Evolutionary conservation across 148 eudicot species (phyloP).

Genomic region (Limonium bicolor): DNA sequence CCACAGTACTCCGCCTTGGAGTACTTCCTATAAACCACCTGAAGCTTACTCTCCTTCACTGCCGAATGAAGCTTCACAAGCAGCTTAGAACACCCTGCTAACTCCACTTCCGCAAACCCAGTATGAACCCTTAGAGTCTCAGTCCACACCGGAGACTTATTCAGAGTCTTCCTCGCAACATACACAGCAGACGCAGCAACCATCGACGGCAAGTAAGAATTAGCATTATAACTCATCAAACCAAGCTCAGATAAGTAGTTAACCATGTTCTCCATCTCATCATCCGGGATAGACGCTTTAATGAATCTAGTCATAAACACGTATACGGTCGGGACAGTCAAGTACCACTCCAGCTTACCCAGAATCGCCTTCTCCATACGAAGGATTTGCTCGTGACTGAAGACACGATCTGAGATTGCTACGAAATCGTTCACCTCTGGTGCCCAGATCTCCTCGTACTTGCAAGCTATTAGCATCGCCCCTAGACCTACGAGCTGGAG

Average conservation of each 20-base stretch:
- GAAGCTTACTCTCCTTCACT: slow-evolving; percentile 38
- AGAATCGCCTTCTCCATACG: slow-evolving; percentile 50
- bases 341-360: slow-evolving; percentile 44
- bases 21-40: slow-evolving; percentile 52
- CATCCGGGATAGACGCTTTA: slow-evolving; percentile 43
- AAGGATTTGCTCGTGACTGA: slow-evolving; percentile 39
- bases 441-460: slow-evolving; percentile 10
- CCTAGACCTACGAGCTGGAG: slow-evolving; percentile 5
- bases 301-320: slow-evolving; percentile 60
- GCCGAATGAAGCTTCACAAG: slow-evolving; percentile 38
- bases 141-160: slow-evolving; percentile 59
- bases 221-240: slow-evolving; percentile 40
- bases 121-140: slow-evolving; percentile 61
- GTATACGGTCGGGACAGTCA: slow-evolving; percentile 54
- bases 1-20: slow-evolving; percentile 28
- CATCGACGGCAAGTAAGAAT: slow-evolving; percentile 48
- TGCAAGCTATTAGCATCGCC: slow-evolving; percentile 9
- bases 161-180: slow-evolving; percentile 56
- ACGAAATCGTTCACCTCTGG: slow-evolving; percentile 36
- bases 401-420: slow-evolving; percentile 36
- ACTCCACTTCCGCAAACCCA: slow-evolving; percentile 36
- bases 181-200: slow-evolving; percentile 89
- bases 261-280: slow-evolving; percentile 51
- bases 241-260: slow-evolving; percentile 73
- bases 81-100: slow-evolving; percentile 60